Evolutionary conservation across 2,329 filamentous ascomycete genomes (phyloP).

Genomic region (Colletotrichum noveboracense): DNA sequence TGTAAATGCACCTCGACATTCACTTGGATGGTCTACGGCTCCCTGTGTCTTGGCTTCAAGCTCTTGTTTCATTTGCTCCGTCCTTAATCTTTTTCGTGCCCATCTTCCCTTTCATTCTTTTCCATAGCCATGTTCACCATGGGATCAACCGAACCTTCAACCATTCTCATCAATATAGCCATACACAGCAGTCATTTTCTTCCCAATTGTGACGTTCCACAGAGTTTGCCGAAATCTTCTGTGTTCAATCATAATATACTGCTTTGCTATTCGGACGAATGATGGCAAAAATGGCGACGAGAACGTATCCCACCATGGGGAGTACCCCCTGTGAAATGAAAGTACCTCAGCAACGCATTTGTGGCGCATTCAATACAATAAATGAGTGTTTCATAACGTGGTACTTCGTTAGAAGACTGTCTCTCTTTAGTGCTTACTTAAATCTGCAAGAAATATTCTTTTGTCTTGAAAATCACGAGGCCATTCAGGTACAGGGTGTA

Average conservation of each 20-base stretch:
- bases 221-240: rapidly evolving
- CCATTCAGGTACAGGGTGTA: neutral
- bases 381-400: neutral
- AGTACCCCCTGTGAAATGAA: neutral
- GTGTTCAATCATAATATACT: neutral
- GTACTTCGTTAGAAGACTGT: neutral
- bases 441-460: neutral
- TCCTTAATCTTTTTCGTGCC: rapidly evolving
- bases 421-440: neutral
- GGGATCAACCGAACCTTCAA: neutral
- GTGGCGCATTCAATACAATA: neutral
- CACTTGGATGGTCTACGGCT: neutral
- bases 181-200: neutral
- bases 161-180: neutral
- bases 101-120: neutral
- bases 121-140: neutral
- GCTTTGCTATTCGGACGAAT: neutral
- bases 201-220: neutral
- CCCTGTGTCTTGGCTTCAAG: neutral
- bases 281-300: neutral
- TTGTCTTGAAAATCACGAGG: neutral
- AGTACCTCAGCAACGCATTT: neutral
- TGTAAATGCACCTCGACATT: neutral
- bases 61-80: neutral
- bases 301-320: neutral